Evolutionary conservation across 306 rosid genomes (phyloP), one percentile per base, ranked within the genome.

Genomic region (Dryas drummondii): DNA sequence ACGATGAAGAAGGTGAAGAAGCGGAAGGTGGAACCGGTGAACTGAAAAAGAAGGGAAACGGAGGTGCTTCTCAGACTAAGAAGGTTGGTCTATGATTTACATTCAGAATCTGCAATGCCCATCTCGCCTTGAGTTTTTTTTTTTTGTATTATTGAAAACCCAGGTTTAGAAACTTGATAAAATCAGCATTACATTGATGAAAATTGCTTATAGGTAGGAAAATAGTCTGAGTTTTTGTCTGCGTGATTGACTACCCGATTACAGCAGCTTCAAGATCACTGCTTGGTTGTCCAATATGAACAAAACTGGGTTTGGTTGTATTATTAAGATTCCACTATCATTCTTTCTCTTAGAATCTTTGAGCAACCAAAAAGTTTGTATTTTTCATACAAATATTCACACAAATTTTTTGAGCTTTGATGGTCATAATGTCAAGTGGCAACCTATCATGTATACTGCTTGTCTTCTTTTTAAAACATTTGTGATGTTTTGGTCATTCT

Each of bases 61-160:
- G 81, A 53, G 86, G 70, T 63, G 88, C 82, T 78, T 52, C 87
- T 72, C 96, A 87, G 84, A 91, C 92, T 79, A 94, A 94, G 84
- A 94, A 87, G 96, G 98, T 94, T 78, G 41, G 81, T 66, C 0
- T 61, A 32, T 32, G 51, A 0, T 47, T 55, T 58, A 5, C 6
- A 51, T 77, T 45, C 54, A 12, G 54, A 77, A 41, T 77, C 15
- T 53, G 76, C 52, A 59, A 54, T 67, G 59, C 49, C 80, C 63
- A 63, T 17, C 41, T 74, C 46, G 41, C 16, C 4, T 69, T 70
- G 47, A 41, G 16, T 15, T 59, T 77, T 46, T 45, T 63, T 6
- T 40, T 63, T 32, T 4, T 63, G 27, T 32, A 41, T 77, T 40
- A 32, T 44, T 37, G 32, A 32, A 13, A 73, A 49, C 45, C 37